Base-by-base conservation (phyloP, 2,329 filamentous ascomycete genomes). In the Epicoccum nigrum region DNA sequence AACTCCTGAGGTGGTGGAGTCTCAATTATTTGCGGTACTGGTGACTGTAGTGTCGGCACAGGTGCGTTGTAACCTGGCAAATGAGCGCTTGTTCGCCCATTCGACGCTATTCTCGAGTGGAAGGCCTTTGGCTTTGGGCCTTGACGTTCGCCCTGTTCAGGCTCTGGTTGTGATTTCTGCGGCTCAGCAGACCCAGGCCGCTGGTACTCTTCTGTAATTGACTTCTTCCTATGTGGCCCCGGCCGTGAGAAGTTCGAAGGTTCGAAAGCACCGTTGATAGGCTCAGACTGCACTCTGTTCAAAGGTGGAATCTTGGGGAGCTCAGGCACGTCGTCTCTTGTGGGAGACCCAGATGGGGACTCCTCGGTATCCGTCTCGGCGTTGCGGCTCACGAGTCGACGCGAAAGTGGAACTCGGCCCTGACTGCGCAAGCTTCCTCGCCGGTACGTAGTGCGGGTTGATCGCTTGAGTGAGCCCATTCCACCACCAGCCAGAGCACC, bases 371-470 rank as follows among this genome's bases (percentile, higher is more conserved):
- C 85, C 12, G 79, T 79, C 15, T 88, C 87, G n/a, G 80, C 77
- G 19, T 84, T 81, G 51, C 84, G 84, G 34, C 83, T 82, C 4
- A 80, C 80, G 35, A 85, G 56, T 31, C 93, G 84, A 72, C 90
- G 90, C 1, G 90, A 88, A 60, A 91, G 88, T 0, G 88, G 85
- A 3, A 85, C 79, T 45, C 89, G 83, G 54, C 94, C 89, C 19
- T 89, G 88, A 59, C 87, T 90, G 42, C 89, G 87, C 56, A 96
- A 73, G 76, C 92, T 97, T 27, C 92, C 92, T 51, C 90, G 90
- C 64, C 92, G 82, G 72, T 97, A 97, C 20, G 90, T 93, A 4
- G 94, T 99, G 46, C 90, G 84, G 16, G 92, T 99, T 11, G 94
- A 97, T 55, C 94, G 85, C 62, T 94, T 88, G 40, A 99, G 77